phyloP scores from a whole-genome alignment of 1,284 basidiomycete genomes.

The Sporisorium scitamineum region DNA sequence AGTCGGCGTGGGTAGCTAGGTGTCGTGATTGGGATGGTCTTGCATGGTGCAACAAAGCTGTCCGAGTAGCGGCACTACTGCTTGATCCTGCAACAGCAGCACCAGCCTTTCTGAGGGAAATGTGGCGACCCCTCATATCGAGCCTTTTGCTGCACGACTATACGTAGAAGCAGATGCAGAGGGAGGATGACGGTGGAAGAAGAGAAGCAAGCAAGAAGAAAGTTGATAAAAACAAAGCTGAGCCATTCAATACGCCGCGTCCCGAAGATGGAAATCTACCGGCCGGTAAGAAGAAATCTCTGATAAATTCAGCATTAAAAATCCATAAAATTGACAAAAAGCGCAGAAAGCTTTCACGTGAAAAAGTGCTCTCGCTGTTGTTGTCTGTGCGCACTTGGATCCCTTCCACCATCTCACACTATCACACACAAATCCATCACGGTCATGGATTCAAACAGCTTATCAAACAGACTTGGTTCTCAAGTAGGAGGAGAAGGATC shows the following conservation, averaged over 20 bases:
- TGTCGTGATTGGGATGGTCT: neutral
- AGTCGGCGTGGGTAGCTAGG: neutral
- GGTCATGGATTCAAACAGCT: constrained; percentile 32
- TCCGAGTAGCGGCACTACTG: neutral
- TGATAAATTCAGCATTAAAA: neutral
- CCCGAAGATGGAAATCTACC: neutral
- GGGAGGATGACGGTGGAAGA: neutral
- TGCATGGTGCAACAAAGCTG: neutral
- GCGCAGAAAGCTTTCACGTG: too few species aligned
- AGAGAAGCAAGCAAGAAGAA: neutral
- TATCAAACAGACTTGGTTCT: constrained; percentile 26
- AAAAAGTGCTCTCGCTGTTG: neutral
- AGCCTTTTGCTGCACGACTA: neutral
- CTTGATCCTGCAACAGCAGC: neutral
- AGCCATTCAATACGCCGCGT: constrained; percentile 18
- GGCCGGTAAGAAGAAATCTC: constrained; percentile 45
- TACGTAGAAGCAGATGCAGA: neutral
- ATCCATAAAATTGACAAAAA: neutral
- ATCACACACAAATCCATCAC: constrained; percentile 1
- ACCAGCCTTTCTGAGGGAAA: neutral
- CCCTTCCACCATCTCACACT: neutral
- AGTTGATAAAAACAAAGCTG: neutral
- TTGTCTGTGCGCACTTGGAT: constrained; percentile 13
- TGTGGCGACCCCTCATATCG: neutral
- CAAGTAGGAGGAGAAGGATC: constrained; percentile 16